These are phyloP conservation scores for Nothomitra cinnamomea DNA, from an alignment of 2,329 filamentous ascomycete genomes.

Conservation along the genomic window DNA sequence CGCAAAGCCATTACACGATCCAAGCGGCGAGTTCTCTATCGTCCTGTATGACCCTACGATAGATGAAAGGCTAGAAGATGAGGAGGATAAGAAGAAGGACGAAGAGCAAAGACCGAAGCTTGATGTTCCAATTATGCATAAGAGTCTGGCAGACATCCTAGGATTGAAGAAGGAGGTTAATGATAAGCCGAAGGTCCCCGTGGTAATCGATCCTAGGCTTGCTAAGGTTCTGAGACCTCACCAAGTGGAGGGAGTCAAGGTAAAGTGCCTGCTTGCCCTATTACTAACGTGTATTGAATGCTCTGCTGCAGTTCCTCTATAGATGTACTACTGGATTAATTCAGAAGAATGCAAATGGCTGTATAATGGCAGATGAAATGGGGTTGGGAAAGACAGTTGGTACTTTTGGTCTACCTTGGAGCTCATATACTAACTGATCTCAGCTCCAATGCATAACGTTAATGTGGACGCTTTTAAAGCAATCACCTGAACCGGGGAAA, in stretches of 20 bases:
- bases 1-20: slow-evolving; percentile 81
- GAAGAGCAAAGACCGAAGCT: slow-evolving; percentile 36
- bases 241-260: slow-evolving; percentile 91
- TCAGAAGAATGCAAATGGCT: slow-evolving; percentile 83
- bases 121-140: slow-evolving; percentile 74
- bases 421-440: not conserved
- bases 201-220: slow-evolving; percentile 84
- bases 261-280: slow-evolving; percentile 15
- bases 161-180: slow-evolving; percentile 85
- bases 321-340: slow-evolving; percentile 88
- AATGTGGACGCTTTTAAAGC: slow-evolving; percentile 92
- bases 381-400: slow-evolving; percentile 74
- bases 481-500: slow-evolving; percentile 89
- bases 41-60: slow-evolving; percentile 91
- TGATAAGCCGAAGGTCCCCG: slow-evolving; percentile 75
- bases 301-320: slow-evolving; percentile 57
- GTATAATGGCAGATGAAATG: slow-evolving; percentile 99
- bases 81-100: slow-evolving; percentile 23
- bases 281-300: not conserved
- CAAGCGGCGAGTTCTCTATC: slow-evolving; percentile 88
- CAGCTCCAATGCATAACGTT: slow-evolving; percentile 81
- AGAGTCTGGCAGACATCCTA: slow-evolving; percentile 85
- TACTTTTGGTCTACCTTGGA: not conserved
- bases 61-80: slow-evolving; percentile 53
- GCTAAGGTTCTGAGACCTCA: slow-evolving; percentile 85